Evolutionary conservation across 2,329 filamentous ascomycete genomes (phyloP), one percentile per base, ranked within the genome.

Genomic region (Colletotrichum plurivorum): DNA sequence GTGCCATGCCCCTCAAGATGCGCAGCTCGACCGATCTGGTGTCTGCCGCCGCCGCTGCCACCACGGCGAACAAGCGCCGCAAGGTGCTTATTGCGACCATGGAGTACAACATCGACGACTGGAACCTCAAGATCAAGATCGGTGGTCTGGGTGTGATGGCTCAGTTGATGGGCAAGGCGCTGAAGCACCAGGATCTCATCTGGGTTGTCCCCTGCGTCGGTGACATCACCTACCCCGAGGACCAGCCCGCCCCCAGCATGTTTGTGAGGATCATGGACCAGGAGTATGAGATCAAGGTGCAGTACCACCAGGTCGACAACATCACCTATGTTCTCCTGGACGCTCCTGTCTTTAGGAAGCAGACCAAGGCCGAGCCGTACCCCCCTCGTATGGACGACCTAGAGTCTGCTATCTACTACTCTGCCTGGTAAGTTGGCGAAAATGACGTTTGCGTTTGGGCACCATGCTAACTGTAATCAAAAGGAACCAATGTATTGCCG

Each of bases 81-180:
- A 90, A 85, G 18, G 87, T 91, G 2, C 82, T 92, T n/a, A 90
- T 92, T 60, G 90, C 89, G 9, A 92, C 90, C 6, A 92, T 92
- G 88, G 90, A 92, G 77, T 92, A 92, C 78, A 89, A 92, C 71
- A 92, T 92, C 69, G 88, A 90, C 63, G 90, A 92, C 75, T 92
- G 90, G 88, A 84, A 79, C 5, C 90, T 92, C 79, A 92, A 91
- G 78, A 90, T 92, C 79, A 92, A 92, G 79, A 92, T 92, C 52
- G 90, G 90, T 67, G 90, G 90, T 67, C 81, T 92, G 5, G 90
- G 90, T 76, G 90, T 92, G 70, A 92, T 92, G 90, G 89, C 90
- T 36, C 88, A 90, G 72, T 79, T 92, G 3, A 92, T 92, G 90
- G 88, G 88, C 13, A 90, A 90, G 75, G 87, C 89, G 58, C 84